phyloP scores from a whole-genome alignment of 352 stramenopile species.

The Globisporangium iwayamae region DNA sequence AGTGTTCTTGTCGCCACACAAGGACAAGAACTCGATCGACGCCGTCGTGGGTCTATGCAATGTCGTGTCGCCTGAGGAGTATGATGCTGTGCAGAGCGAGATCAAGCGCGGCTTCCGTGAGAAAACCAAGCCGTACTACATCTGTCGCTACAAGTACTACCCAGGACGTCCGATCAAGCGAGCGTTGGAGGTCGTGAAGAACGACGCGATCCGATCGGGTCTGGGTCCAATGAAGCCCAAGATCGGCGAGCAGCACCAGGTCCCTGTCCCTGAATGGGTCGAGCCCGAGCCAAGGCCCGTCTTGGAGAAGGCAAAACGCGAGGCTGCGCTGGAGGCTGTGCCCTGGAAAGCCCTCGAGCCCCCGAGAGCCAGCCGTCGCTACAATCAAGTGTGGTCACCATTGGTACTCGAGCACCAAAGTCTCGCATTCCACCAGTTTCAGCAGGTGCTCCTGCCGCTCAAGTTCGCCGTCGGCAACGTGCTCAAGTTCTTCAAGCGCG shows the following conservation, averaged over 20 bases:
- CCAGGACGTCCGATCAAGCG: constrained; percentile 60
- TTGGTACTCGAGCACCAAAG: constrained; percentile 42
- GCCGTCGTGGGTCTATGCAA: constrained; percentile 73
- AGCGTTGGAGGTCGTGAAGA: constrained; percentile 58
- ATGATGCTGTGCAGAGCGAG: constrained; percentile 63
- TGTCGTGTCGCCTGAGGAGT: constrained; percentile 71
- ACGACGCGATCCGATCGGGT: constrained; percentile 66
- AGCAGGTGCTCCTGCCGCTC: constrained; percentile 45
- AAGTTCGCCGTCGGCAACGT: constrained; percentile 69
- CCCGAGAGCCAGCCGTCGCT: constrained; percentile 21
- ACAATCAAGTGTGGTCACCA: constrained; percentile 67
- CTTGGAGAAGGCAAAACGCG: neutral
- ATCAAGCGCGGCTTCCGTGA: constrained; percentile 71
- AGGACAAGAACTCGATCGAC: constrained; percentile 82
- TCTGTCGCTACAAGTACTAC: constrained; percentile 85
- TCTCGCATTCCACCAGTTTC: constrained; percentile 50
- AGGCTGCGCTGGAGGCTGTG: constrained; percentile 1
- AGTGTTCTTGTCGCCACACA: constrained; percentile 82
- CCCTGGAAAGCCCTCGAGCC: constrained; percentile 27
- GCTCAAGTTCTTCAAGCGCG: constrained; percentile 49
- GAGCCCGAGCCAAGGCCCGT: neutral
- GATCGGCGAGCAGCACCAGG: constrained; percentile 60
- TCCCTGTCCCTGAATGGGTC: constrained; percentile 36
- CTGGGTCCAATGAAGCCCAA: constrained; percentile 67
- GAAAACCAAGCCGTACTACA: constrained; percentile 57